Base-by-base conservation (phyloP, 768 basidiomycete genomes). In the Pisolithus tinctorius region DNA sequence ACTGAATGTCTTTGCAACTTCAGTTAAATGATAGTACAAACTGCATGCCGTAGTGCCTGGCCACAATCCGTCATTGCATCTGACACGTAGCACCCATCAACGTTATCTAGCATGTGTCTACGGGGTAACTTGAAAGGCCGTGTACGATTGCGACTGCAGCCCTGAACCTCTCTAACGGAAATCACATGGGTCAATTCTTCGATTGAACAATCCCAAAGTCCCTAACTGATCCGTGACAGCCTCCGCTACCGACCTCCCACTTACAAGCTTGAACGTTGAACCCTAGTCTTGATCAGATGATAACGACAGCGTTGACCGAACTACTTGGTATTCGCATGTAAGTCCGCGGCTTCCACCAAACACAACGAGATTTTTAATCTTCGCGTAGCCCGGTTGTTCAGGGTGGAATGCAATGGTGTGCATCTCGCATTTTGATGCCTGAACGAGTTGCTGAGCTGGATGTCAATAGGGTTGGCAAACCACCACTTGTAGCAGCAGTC, bases 381-480 rank as follows among this genome's bases (percentile, higher is more conserved):
- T 13, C 11, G 13, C 27, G 48, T 46, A 88, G 86, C 30, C 91
- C 90, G 14, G 72, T 92, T 43, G 78, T 93, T 1, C 91, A 93
- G 64, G 90, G 89, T 23, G 90, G 88, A 44, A 92, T 93, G 89
- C 90, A 92, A 80, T 93, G 86, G 86, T 88, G 70, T 43, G 54
- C 4, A 26, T 20, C 11, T 45, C 9, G 2, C 45, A 44, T 48
- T 5, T 44, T 17, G 43, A 16, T 6, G 8, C 4, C 25, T 7
- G 37, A 17, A 14, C 16, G 16, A 10, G 14, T 39, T 43, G 31
- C 45, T 50, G 29, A 16, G 30, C n/a, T 36, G 31, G 23, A 27
- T 7, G 26, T 6, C n/a, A 13, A 9, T 56, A 87, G 88, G 90
- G 89, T 94, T 42, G 91, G 91, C 23, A 66, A 83, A 13, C 90